Evolutionary conservation across 345 rosid species (phyloP), one percentile per base, ranked within the genome.

Genomic region (Excoecaria agallocha): DNA sequence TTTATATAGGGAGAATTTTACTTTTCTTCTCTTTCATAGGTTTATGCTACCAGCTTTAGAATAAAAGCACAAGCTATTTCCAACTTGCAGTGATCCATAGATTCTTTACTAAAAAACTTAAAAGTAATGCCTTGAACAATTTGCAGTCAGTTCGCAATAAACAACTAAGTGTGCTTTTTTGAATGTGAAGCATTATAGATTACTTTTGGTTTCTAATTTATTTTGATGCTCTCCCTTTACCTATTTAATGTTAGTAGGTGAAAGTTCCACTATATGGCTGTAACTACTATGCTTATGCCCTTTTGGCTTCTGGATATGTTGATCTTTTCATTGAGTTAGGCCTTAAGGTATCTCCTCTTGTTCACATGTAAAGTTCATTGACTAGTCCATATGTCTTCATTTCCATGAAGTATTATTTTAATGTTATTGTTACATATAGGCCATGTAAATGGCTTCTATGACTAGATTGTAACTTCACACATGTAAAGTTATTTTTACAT

Each of bases 271-370:
- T 95, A 77, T 95, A 95, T 74, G 98, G 99, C 52, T 95, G 99
- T 79, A 98, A 95, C 82, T 95, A 98, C 87, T 93, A 95, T 52
- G 98, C 98, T 68, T 95, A 90, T 80, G 98, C 99, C 49, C 97
- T 95, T 70, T 63, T 95, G 85, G 93, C 99, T 74, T 92, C 98
- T 59, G 99, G 99, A 70, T 87, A 68, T 71, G 99, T 95, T 62
- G 99, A 95, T 90, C 96, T 93, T 65, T 98, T 93, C 48, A 78
- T 93, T 17, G 99, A 95, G 80, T 95, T 97, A 9, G 96, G 96
- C 75, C 89, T 95, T 55, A 87, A 86, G 98, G 98, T 95, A 89
- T 72, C 0, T 43, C 65, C 39, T 57, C n/a, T 17, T 35, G 25
- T 69, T 16, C 49, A 13, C 39, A 63, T 51, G 13, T 11, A 50